Conservation (phyloP, 768 basidiomycete species). For the Amanita rubescens region DNA sequence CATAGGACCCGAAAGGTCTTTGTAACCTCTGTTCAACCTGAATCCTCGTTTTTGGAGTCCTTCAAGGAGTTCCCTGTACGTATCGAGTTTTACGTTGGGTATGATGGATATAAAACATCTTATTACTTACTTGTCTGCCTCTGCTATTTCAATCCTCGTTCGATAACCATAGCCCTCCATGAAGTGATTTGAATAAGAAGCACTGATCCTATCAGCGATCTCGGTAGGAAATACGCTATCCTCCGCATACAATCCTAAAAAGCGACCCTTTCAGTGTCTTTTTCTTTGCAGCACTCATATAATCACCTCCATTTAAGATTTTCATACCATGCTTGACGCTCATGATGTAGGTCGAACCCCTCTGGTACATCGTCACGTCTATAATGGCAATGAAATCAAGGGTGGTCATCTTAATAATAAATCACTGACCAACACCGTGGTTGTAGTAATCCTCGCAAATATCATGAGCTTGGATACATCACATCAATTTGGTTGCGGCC, state of each 20-base stretch:
- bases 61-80: slow-evolving; percentile 33
- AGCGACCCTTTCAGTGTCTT: neutral
- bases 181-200: slow-evolving; percentile 37
- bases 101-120: neutral
- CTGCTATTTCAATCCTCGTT: slow-evolving; percentile 33
- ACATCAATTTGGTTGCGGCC: slow-evolving; percentile 7
- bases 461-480: slow-evolving; percentile 31
- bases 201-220: slow-evolving; percentile 37
- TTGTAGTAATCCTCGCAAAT: slow-evolving; percentile 34
- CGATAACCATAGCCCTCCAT: slow-evolving; percentile 24
- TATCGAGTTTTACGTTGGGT: no score
- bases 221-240: slow-evolving; percentile 35
- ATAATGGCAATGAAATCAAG: neutral
- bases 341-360: slow-evolving; percentile 53
- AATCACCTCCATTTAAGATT: slow-evolving; percentile 19
- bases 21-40: slow-evolving; percentile 40
- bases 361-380: slow-evolving; percentile 57
- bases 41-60: slow-evolving; percentile 54
- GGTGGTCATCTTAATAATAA: neutral
- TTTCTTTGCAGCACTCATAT: neutral
- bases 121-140: slow-evolving; percentile 44
- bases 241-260: slow-evolving; percentile 39
- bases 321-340: slow-evolving; percentile 32
- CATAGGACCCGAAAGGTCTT: slow-evolving; percentile 40
- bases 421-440: slow-evolving; percentile 32